Evolutionary conservation across 345 rosid species (phyloP).

Genomic region (Carallia pectinifolia): DNA sequence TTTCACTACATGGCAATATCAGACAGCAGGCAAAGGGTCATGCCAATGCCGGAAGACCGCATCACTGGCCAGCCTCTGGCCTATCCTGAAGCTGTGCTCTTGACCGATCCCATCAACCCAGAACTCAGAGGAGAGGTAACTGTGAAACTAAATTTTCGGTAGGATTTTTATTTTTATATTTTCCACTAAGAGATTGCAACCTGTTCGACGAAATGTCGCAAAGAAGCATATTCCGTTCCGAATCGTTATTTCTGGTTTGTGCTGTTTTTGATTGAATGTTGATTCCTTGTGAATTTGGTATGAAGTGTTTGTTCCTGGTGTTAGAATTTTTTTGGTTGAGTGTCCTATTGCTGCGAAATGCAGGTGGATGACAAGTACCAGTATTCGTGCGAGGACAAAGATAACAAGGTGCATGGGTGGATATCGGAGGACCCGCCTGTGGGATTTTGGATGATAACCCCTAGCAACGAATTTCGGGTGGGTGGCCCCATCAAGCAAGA

Average conservation of each 20-base stretch:
- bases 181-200: neutral
- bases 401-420: constrained; percentile 26
- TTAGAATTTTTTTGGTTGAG: neutral
- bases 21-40: constrained; percentile 10
- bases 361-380: constrained; percentile 33
- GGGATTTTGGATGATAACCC: constrained; percentile 23
- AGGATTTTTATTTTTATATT: neutral
- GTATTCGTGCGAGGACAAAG: constrained; percentile 18
- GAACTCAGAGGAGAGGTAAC: constrained; percentile 14
- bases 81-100: constrained; percentile 23
- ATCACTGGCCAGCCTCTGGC: neutral
- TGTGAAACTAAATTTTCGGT: too few relatives aligned
- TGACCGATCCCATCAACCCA: neutral
- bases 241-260: too few relatives aligned
- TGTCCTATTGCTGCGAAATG: neutral
- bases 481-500: constrained; percentile 23
- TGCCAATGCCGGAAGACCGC: constrained; percentile 19
- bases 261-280: neutral
- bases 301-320: neutral
- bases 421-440: constrained; percentile 3
- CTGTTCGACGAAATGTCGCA: neutral
- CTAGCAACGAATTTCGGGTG: constrained; percentile 7
- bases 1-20: constrained; percentile 17
- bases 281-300: neutral
- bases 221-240: neutral